These are phyloP conservation scores for Ogataea sp. DNA, from an alignment of 805 yeast species.

Conservation along the genomic window DNA sequence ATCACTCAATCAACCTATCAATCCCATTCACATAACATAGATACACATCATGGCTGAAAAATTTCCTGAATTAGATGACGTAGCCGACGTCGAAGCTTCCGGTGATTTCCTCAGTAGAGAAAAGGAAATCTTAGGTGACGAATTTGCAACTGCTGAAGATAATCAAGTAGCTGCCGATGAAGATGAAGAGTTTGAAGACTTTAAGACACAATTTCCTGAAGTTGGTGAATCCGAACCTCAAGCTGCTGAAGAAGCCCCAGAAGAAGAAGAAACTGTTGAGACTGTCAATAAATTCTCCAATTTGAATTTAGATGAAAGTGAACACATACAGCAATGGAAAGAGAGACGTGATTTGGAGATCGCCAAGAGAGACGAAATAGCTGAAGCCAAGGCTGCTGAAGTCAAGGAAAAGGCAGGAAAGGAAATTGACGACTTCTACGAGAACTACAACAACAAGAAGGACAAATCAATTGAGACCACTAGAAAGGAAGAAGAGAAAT, in stretches of 20 bases:
- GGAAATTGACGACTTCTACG: constrained; percentile 87
- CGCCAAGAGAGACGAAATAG: constrained; percentile 67
- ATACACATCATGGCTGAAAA: constrained; percentile 81
- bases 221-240: constrained; percentile 27
- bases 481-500: constrained; percentile 60
- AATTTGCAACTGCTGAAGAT: constrained; percentile 61
- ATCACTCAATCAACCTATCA: not conserved
- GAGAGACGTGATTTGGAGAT: constrained; percentile 74
- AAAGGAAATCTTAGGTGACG: constrained; percentile 60
- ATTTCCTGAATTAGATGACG: constrained; percentile 61
- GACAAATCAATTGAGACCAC: constrained; percentile 60
- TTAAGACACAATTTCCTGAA: constrained; percentile 59
- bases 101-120: constrained; percentile 64
- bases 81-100: constrained; percentile 28
- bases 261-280: constrained; percentile 36
- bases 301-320: constrained; percentile 40
- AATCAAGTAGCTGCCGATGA: constrained; percentile 32
- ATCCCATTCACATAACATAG: not conserved
- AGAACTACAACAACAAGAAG: constrained; percentile 78
- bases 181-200: constrained; percentile 44
- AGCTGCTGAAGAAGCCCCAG: constrained; percentile 15
- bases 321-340: constrained; percentile 69
- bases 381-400: constrained; percentile 53
- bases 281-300: constrained; percentile 31
- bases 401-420: constrained; percentile 70